A percentile compares a stretch with the other conserved stretches of the same genome.
Evolutionary conservation across 2,329 filamentous ascomycete genomes (phyloP).

Genomic region (Colletotrichum lentis): DNA sequence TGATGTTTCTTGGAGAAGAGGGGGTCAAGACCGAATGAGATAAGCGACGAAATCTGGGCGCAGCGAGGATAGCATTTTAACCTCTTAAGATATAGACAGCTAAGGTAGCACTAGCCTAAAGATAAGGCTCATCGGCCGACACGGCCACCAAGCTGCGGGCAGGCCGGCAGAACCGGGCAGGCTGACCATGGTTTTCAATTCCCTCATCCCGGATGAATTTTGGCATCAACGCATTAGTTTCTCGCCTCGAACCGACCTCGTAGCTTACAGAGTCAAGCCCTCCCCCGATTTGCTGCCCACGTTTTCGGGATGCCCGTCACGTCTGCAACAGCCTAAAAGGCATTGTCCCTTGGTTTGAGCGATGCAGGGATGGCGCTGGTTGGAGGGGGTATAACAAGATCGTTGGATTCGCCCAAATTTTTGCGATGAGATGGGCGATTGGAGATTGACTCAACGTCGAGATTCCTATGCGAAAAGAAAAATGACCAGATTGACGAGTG

Average conservation of each 20-base stretch:
- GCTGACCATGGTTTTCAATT: background rate
- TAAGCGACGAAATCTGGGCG: constrained; percentile 29
- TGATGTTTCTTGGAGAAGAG: background rate
- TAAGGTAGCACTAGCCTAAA: too few relatives aligned
- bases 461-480: constrained; percentile 18
- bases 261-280: background rate
- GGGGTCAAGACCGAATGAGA: constrained; percentile 20
- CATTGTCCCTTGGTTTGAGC: constrained; percentile 22
- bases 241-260: background rate
- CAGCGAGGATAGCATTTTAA: too few relatives aligned
- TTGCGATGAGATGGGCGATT: background rate
- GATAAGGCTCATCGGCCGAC: constrained; percentile 25
- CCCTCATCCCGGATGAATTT: background rate
- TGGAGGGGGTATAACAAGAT: background rate
- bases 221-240: background rate
- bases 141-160: background rate
- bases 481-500: constrained; percentile 20
- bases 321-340: constrained; percentile 4
- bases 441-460: constrained; percentile 18
- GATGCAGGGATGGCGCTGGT: constrained; percentile 19
- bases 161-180: background rate
- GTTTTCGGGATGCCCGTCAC: constrained; percentile 4
- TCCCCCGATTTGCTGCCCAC: constrained; percentile 12
- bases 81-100: too few relatives aligned
- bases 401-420: constrained; percentile 10